Conservation (phyloP, 2,329 filamentous ascomycete species). For the Celoporthe dispersa region DNA sequence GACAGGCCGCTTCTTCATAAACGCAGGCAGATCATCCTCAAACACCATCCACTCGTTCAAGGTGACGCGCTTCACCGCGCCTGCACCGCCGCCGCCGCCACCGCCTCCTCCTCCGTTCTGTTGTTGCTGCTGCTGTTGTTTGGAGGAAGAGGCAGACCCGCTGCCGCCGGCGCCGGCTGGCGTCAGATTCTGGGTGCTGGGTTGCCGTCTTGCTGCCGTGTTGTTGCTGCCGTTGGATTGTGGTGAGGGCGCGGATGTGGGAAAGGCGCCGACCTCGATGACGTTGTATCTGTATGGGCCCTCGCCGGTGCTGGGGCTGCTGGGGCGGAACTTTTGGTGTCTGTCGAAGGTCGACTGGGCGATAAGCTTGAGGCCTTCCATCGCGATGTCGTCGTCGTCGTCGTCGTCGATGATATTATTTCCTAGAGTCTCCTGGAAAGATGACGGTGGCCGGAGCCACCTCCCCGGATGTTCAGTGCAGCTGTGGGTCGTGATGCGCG, state of each 20-base stretch:
- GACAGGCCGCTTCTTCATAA: constrained; percentile 28
- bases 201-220: constrained; percentile 17
- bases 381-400: not conserved
- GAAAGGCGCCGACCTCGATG: constrained; percentile 29
- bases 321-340: constrained; percentile 27
- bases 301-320: constrained; percentile 1
- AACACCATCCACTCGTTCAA: constrained; percentile 30
- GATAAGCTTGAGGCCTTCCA: constrained; percentile 29
- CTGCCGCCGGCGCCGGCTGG: not conserved
- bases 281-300: constrained; percentile 27
- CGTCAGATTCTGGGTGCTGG: constrained; percentile 1
- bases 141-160: not conserved
- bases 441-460: constrained; percentile 7
- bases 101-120: not conserved
- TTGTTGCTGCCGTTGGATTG: not conserved
- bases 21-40: constrained; percentile 27
- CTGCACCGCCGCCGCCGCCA: not conserved
- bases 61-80: constrained; percentile 11
- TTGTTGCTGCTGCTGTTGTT: not conserved
- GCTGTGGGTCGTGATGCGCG: not conserved
- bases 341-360: constrained; percentile 30
- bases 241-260: not conserved
- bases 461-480: not conserved
- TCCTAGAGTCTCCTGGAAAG: too few relatives aligned
- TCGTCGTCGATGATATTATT: too few relatives aligned